These are phyloP conservation scores for Boechera retrofracta DNA, from an alignment of 345 rosid genomes.

Conservation along the genomic window DNA sequence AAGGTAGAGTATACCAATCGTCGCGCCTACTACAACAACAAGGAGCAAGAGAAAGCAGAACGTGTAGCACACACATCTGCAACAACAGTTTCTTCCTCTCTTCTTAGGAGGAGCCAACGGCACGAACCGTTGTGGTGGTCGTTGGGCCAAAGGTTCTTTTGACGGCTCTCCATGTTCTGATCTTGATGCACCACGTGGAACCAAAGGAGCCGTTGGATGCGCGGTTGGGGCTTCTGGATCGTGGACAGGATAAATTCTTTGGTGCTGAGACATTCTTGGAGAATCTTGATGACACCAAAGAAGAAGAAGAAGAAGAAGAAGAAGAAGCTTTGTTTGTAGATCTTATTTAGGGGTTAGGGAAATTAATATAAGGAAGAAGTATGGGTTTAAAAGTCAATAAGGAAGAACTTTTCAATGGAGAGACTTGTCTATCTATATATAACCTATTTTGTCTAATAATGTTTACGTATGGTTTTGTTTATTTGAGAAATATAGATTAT, in stretches of 20 bases:
- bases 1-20: constrained; percentile 63
- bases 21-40: constrained; percentile 51
- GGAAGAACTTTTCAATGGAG: constrained; percentile 31
- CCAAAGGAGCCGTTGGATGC: constrained; percentile 60
- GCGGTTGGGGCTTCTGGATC: constrained; percentile 57
- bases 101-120: constrained; percentile 54
- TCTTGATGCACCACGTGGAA: constrained; percentile 52
- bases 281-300: constrained; percentile 17
- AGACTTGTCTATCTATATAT: constrained; percentile 2
- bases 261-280: constrained; percentile 61
- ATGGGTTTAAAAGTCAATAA: constrained; percentile 30
- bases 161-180: constrained; percentile 51
- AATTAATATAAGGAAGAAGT: constrained; percentile 20
- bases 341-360: constrained; percentile 9
- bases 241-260: constrained; percentile 61
- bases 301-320: constrained; percentile 24
- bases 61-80: constrained; percentile 78
- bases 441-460: neutral
- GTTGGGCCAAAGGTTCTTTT: constrained; percentile 44
- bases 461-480: constrained; percentile 2
- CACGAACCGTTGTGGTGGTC: constrained; percentile 40
- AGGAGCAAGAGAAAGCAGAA: constrained; percentile 55
- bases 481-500: neutral
- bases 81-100: constrained; percentile 59
- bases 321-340: constrained; percentile 13